These are phyloP conservation scores for Pyrenopolyporus hunteri DNA, from an alignment of 495 filamentous ascomycete genomes.

Conservation along the genomic window DNA sequence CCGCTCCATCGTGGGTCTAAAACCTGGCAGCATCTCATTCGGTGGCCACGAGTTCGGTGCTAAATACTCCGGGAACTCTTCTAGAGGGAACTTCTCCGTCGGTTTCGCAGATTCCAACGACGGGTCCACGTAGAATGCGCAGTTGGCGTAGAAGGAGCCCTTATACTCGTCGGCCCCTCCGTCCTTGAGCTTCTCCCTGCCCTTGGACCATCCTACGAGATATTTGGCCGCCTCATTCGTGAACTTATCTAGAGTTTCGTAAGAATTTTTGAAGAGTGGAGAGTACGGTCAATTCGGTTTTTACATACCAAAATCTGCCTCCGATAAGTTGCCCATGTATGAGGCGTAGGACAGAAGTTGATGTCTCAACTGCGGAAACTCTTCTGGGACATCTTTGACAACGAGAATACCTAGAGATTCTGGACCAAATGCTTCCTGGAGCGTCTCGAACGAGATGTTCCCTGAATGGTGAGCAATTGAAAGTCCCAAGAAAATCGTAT, in stretches of 20 bases:
- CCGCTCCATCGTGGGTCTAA: constrained; percentile 71
- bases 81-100: constrained; percentile 62
- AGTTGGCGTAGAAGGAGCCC: constrained; percentile 96
- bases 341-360: constrained; percentile 85
- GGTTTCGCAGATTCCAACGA: constrained; percentile 63
- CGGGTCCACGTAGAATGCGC: constrained; percentile 84
- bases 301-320: constrained; percentile 70
- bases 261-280: constrained; percentile 6
- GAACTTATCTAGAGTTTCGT: constrained; percentile 55
- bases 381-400: constrained; percentile 78
- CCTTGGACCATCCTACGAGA: constrained; percentile 77
- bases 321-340: constrained; percentile 82
- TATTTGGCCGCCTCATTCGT: constrained; percentile 69
- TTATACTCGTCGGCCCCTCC: constrained; percentile 91
- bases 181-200: constrained; percentile 91
- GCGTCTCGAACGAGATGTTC: constrained; percentile 70
- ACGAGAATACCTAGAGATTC: constrained; percentile 91
- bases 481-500: not conserved
- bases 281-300: not conserved
- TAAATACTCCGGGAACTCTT: constrained; percentile 64
- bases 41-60: constrained; percentile 84
- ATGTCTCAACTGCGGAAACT: constrained; percentile 71
- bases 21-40: constrained; percentile 69
- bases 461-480: constrained; percentile 54
- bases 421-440: constrained; percentile 89